A percentile compares a stretch with the other conserved stretches of the same genome.
Conservation (phyloP, 805 yeast species). For the Suhomyces faveliae region DNA sequence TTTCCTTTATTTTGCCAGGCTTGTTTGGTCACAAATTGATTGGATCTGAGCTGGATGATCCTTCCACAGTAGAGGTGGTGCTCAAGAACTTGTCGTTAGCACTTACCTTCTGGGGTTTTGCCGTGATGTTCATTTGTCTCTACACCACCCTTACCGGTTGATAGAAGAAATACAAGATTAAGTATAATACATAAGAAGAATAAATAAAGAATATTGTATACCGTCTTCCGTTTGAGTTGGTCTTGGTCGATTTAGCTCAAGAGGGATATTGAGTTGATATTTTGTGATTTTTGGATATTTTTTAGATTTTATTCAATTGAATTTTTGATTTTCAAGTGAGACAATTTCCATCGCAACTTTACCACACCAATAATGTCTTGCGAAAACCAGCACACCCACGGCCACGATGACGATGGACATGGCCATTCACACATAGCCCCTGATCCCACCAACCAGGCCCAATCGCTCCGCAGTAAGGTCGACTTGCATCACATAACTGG, state of each 20-base stretch:
- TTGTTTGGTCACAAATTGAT: slow-evolving; percentile 75
- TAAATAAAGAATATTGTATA: too few species aligned
- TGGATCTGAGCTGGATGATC: slow-evolving; percentile 40
- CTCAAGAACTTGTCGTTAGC: slow-evolving; percentile 51
- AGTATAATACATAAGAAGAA: neutral
- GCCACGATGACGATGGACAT: slow-evolving; percentile 32
- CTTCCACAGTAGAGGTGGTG: slow-evolving; percentile 26
- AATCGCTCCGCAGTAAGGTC: slow-evolving; percentile 62
- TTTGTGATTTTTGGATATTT: too few species aligned
- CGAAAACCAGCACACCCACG: slow-evolving; percentile 26
- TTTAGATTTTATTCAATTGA: too few species aligned
- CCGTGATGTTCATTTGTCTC: slow-evolving; percentile 68
- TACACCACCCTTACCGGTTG: slow-evolving; percentile 15
- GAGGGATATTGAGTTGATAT: too few species aligned
- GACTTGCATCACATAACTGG: slow-evolving; percentile 60
- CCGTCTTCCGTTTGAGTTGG: too few species aligned
- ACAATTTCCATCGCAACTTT: too few species aligned
- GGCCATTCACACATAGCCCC: slow-evolving; percentile 51
- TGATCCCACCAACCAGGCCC: slow-evolving; percentile 66
- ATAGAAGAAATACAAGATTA: neutral
- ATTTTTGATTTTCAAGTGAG: too few species aligned
- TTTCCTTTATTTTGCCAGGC: slow-evolving; percentile 89
- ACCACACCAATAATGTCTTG: slow-evolving; percentile 18
- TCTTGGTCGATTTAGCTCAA: too few species aligned
- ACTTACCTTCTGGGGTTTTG: slow-evolving; percentile 65